Conservation (phyloP, 371 early-diverging fungal species). For the Sporodiniella umbellata region DNA sequence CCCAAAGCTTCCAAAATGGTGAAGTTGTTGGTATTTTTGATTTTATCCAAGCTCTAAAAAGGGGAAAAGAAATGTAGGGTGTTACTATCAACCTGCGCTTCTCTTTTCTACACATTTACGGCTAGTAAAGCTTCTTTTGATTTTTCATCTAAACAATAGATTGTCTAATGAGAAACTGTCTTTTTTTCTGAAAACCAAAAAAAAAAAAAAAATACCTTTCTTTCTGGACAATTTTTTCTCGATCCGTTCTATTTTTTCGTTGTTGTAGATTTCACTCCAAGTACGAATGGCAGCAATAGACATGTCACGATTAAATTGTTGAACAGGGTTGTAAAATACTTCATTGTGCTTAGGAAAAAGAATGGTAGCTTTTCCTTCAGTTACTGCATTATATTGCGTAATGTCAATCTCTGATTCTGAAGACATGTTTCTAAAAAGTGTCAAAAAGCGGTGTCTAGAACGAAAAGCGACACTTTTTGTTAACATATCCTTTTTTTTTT, state of each 20-base stretch:
- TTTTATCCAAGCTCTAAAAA: no score
- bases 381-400: conserved; percentile 57
- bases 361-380: conserved; percentile 87
- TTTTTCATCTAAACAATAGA: conserved; percentile 21
- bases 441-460: not conserved
- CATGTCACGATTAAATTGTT: conserved; percentile 97
- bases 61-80: no score
- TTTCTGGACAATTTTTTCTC: conserved; percentile 45
- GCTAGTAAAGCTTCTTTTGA: conserved; percentile 21
- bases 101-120: no score
- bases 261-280: conserved; percentile 73
- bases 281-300: conserved; percentile 90
- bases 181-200: no score
- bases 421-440: conserved; percentile 9
- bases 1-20: conserved; percentile 96
- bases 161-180: no score
- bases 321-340: conserved; percentile 99
- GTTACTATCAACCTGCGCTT: no score
- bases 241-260: conserved; percentile 50
- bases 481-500: not conserved
- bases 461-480: conserved; percentile 1
- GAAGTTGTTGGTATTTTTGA: conserved; percentile 45
- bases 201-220: conserved; percentile 19
- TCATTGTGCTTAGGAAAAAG: conserved; percentile 86
- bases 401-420: conserved; percentile 30